Conservation (phyloP, 192 early-diverging fungal species). For the Backusella parvicylindrica region DNA sequence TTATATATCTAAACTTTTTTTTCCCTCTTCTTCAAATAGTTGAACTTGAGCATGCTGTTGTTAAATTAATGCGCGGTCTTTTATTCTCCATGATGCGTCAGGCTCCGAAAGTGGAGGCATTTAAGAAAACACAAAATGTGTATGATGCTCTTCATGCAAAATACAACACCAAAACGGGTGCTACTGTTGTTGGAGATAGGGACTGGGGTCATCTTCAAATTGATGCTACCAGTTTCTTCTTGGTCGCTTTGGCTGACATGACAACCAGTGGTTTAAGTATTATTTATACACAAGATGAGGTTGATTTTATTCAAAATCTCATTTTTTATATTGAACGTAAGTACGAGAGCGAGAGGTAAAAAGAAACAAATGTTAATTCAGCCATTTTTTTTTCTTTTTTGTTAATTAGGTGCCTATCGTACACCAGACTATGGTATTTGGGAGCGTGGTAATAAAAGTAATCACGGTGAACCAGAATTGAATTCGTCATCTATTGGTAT, state of each 20-base stretch:
- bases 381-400: not conserved
- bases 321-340: conserved; percentile 85
- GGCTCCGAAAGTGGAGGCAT: conserved; percentile 73
- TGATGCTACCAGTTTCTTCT: conserved; percentile 82
- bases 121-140: conserved; percentile 78
- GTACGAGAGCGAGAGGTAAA: not conserved
- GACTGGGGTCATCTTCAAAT: conserved; percentile 90
- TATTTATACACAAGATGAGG: conserved; percentile 82
- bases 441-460: conserved; percentile 87
- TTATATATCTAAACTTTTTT: not conserved
- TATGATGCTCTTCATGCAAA: conserved; percentile 83
- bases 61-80: conserved; percentile 85
- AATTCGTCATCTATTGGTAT: conserved; percentile 89
- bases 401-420: conserved; percentile 53
- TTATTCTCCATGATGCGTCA: conserved; percentile 83
- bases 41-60: conserved; percentile 80
- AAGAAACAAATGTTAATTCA: not conserved
- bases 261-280: conserved; percentile 72
- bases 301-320: conserved; percentile 83
- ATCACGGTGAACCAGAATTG: conserved; percentile 82
- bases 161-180: conserved; percentile 81
- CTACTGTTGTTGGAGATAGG: conserved; percentile 78
- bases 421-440: conserved; percentile 88
- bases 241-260: conserved; percentile 81
- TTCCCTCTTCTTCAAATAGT: conserved; percentile 40